Evolutionary conservation across 2,329 filamentous ascomycete species (phyloP).

Genomic region (Teratosphaeria gauchensis): DNA sequence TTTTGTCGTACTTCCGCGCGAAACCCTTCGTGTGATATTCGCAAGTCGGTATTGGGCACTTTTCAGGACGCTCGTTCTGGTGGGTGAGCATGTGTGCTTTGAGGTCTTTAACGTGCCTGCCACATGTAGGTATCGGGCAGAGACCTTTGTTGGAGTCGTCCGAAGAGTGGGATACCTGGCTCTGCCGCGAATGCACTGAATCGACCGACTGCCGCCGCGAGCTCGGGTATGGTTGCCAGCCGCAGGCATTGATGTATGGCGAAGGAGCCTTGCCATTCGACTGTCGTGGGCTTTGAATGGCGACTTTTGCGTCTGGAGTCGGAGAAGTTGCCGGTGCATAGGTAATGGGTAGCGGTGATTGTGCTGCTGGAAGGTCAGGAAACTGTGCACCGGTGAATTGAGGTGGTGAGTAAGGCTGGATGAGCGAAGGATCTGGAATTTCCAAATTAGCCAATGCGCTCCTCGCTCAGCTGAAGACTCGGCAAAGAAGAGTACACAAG

Average conservation of each 20-base stretch:
- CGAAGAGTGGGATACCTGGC: conserved; percentile 28
- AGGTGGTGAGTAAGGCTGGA: conserved; percentile 41
- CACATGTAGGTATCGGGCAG: conserved; percentile 76
- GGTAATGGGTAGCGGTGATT: conserved; percentile 27
- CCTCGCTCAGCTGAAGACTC: conserved; percentile 6
- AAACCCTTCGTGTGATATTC: conserved; percentile 91
- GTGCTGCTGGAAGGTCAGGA: conserved; percentile 30
- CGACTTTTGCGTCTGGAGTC: conserved; percentile 42
- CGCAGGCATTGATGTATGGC: conserved; percentile 52
- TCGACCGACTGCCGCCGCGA: conserved; percentile 58
- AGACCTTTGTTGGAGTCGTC: conserved; percentile 52
- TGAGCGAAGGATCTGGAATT: conserved; percentile 46
- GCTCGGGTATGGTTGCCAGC: conserved; percentile 45
- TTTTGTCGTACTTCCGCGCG: conserved; percentile 93
- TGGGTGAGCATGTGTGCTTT: conserved; percentile 94
- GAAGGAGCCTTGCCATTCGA: conserved; percentile 42
- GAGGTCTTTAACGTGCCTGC: conserved; percentile 78
- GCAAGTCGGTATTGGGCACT: conserved; percentile 85
- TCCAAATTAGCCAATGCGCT: conserved; percentile 1
- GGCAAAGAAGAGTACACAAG: conserved; percentile 13
- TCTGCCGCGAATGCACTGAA: conserved; percentile 60
- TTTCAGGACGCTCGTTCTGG: conserved; percentile 81
- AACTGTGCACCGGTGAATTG: conserved; percentile 34
- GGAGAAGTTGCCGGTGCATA: conserved; percentile 50
- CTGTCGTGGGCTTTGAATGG: conserved; percentile 32